These are phyloP conservation scores for Punctularia strigosozonata DNA, from an alignment of 768 basidiomycete species.

Conservation along the genomic window DNA sequence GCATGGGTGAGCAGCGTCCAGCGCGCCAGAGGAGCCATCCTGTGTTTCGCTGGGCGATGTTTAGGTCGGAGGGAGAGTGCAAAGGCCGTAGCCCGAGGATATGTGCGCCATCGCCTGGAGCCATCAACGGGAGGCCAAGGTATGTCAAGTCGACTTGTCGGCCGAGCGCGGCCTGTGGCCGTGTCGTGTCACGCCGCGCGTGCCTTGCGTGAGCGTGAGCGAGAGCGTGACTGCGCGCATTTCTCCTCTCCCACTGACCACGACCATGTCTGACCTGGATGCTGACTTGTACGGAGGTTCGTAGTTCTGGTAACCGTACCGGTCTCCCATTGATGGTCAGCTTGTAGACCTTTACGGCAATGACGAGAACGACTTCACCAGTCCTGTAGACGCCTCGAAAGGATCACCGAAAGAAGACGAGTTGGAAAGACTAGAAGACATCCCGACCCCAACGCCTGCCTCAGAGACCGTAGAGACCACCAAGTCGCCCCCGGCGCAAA, in stretches of 20 bases:
- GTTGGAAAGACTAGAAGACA: conserved; percentile 3
- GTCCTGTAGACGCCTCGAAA: conserved; percentile 29
- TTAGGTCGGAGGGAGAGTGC: too few species aligned
- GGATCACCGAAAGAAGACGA: conserved; percentile 12
- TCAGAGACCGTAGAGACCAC: conserved; percentile 7
- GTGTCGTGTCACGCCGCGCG: too few species aligned
- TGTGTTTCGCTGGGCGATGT: too few species aligned
- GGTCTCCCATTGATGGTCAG: neutral
- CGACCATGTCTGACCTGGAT: conserved; percentile 70
- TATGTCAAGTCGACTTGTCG: too few species aligned
- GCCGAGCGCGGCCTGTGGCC: too few species aligned
- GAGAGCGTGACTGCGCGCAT: conserved; percentile 6
- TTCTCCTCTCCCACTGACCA: conserved; percentile 10
- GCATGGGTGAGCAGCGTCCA: conserved; percentile 18
- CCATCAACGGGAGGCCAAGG: too few species aligned
- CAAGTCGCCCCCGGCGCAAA: conserved; percentile 7
- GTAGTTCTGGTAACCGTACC: conserved; percentile 12
- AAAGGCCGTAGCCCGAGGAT: too few species aligned
- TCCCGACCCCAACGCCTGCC: conserved; percentile 12
- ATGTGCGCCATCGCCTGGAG: too few species aligned
- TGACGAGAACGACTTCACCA: conserved; percentile 48
- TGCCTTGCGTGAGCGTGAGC: too few species aligned
- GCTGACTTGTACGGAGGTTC: conserved; percentile 84
- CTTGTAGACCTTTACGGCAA: conserved; percentile 54
- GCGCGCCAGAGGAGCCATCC: conserved; percentile 8